Percentiles rank a stretch among this genome's conserved stretches.
These are phyloP conservation scores for Gossypium anomalum DNA, from an alignment of 345 rosid species.

Conservation along the genomic window DNA sequence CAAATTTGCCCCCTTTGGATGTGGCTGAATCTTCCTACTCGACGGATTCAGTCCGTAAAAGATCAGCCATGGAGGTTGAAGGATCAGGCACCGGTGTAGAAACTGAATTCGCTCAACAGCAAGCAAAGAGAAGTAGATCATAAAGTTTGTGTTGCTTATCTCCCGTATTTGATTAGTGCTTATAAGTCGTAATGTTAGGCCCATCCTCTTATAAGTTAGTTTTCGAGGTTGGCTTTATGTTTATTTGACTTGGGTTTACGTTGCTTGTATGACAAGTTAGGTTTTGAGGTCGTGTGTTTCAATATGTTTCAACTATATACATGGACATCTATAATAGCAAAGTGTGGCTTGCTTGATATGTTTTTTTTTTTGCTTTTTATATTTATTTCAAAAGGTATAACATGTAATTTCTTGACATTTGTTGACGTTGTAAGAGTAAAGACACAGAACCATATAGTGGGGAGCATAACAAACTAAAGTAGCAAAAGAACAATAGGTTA, in stretches of 20 bases:
- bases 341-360: neutral
- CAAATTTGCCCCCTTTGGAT: neutral
- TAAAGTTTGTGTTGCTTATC: neutral
- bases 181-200: neutral
- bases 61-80: neutral
- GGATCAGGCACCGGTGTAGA: neutral
- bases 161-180: neutral
- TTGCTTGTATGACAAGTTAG: neutral
- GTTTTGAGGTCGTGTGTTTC: neutral
- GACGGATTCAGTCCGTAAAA: neutral
- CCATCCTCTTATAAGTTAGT: neutral
- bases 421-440: neutral
- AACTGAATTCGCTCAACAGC: neutral
- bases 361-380: no score
- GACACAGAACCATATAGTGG: neutral
- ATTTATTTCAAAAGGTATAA: neutral
- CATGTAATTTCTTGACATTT: neutral
- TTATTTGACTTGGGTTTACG: neutral
- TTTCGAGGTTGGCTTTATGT: neutral
- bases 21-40: neutral
- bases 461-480: neutral
- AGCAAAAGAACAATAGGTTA: neutral
- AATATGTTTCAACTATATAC: no score
- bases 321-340: no score
- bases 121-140: neutral